Evolutionary conservation across 1,284 basidiomycete species (phyloP).

Genomic region (Cutaneotrichosporon sp.): DNA sequence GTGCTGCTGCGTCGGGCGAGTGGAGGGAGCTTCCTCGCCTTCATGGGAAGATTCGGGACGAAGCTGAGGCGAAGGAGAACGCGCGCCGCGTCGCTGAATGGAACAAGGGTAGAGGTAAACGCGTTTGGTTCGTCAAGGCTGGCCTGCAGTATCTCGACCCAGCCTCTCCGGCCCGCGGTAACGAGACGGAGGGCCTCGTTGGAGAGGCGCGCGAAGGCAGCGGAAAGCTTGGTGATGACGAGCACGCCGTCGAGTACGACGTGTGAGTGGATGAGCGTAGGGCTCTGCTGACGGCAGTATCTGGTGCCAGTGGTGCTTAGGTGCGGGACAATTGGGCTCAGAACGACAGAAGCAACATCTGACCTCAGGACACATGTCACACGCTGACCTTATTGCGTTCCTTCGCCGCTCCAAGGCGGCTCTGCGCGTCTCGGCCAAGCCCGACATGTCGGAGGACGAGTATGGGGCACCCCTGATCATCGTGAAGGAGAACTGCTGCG

Average conservation of each 20-base stretch:
- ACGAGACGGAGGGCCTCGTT: slow-evolving; percentile 33
- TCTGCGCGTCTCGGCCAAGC: slow-evolving; percentile 11
- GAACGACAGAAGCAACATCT: background rate
- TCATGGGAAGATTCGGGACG: slow-evolving; percentile 15
- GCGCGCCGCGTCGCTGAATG: slow-evolving; percentile 17
- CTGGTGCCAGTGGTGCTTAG: slow-evolving; percentile 94
- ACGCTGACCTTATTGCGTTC: slow-evolving; percentile 71
- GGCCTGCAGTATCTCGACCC: slow-evolving; percentile 76
- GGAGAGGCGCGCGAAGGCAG: slow-evolving; percentile 30
- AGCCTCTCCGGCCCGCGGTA: slow-evolving; percentile 47
- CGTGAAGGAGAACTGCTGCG: slow-evolving; percentile 87
- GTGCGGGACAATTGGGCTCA: slow-evolving; percentile 36
- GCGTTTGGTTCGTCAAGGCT: slow-evolving; percentile 72
- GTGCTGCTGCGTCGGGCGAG: slow-evolving; percentile 48
- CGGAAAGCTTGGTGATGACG: slow-evolving; percentile 29
- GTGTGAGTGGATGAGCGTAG: slow-evolving; percentile 31
- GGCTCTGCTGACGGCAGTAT: slow-evolving; percentile 57
- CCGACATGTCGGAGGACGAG: slow-evolving; percentile 9
- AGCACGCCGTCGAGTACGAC: slow-evolving; percentile 39
- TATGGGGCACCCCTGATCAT: slow-evolving; percentile 58
- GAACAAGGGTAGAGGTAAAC: slow-evolving; percentile 53
- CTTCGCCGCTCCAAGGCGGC: slow-evolving; percentile 58
- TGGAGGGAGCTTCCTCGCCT: slow-evolving; percentile 59
- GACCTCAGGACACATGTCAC: slow-evolving; percentile 60
- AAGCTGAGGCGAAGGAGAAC: slow-evolving; percentile 20